These are phyloP conservation scores for Pichia nakasei DNA, from an alignment of 805 yeast species.

Conservation along the genomic window DNA sequence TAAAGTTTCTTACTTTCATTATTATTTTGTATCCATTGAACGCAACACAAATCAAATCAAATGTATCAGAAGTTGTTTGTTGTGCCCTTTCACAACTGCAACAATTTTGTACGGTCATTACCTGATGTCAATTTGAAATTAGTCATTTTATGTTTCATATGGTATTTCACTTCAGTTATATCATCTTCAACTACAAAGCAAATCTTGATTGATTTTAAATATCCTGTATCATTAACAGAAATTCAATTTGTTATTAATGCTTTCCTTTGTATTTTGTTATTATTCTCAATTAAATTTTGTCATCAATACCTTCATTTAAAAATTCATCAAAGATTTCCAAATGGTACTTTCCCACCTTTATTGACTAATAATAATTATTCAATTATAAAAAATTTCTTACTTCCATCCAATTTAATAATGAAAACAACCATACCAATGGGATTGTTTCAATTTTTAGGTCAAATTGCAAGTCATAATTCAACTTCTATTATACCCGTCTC, in stretches of 20 bases:
- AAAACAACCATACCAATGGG: conserved; percentile 89
- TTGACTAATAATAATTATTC: conserved; percentile 25
- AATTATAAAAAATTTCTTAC: conserved; percentile 32
- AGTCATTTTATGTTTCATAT: conserved; percentile 47
- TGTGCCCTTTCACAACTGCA: not conserved
- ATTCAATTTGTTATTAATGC: conserved; percentile 75
- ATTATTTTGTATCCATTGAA: not conserved
- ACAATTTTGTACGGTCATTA: not conserved
- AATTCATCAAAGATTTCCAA: conserved; percentile 31
- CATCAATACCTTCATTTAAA: conserved; percentile 6
- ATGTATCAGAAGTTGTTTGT: not conserved
- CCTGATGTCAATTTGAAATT: conserved; percentile 20
- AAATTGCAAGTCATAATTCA: conserved; percentile 86
- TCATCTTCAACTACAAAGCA: conserved; percentile 77
- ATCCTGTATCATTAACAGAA: conserved; percentile 86
- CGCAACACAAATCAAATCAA: too few species aligned
- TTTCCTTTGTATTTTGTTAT: conserved; percentile 38
- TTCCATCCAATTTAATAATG: conserved; percentile 45
- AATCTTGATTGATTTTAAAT: conserved; percentile 58
- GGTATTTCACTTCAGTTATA: conserved; percentile 78
- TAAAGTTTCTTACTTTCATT: not conserved
- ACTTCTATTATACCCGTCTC: conserved; percentile 90
- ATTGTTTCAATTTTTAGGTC: conserved; percentile 85
- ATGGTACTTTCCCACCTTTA: conserved; percentile 40
- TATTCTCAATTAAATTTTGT: conserved; percentile 15